A percentile compares a stretch with the other conserved stretches of the same genome.
These are phyloP conservation scores for Leucaena leucocephala DNA, from an alignment of 306 rosid genomes.

Conservation along the genomic window DNA sequence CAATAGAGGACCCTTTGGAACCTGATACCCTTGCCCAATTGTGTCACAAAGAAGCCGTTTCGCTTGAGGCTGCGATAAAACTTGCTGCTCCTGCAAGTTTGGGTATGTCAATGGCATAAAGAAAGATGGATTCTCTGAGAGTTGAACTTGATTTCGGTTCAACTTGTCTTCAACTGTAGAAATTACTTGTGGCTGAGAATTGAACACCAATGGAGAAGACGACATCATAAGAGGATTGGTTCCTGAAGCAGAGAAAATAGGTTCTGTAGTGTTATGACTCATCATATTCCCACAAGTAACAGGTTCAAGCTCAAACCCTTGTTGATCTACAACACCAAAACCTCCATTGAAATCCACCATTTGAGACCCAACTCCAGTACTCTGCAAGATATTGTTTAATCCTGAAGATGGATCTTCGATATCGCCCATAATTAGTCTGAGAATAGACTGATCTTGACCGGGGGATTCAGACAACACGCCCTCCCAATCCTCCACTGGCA, in stretches of 20 bases:
- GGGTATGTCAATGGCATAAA: conserved; percentile 72
- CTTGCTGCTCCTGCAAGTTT: conserved; percentile 67
- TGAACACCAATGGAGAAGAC: conserved; percentile 50
- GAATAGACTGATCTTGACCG: conserved; percentile 80
- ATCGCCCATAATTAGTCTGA: conserved; percentile 85
- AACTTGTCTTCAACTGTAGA: conserved; percentile 67
- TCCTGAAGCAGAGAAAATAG: conserved; percentile 44
- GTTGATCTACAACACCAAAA: conserved; percentile 70
- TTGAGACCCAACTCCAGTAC: conserved; percentile 40
- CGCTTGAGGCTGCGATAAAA: conserved; percentile 56
- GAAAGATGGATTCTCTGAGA: conserved; percentile 61
- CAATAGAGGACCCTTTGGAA: conserved; percentile 47
- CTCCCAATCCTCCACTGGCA: conserved; percentile 91
- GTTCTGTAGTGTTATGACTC: conserved; percentile 36
- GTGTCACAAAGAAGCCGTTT: conserved; percentile 62
- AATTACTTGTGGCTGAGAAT: conserved; percentile 52
- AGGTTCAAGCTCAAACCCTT: conserved; percentile 57
- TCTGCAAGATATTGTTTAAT: conserved; percentile 73
- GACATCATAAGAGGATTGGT: conserved; percentile 46
- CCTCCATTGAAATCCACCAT: conserved; percentile 60
- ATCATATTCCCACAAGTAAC: conserved; percentile 42
- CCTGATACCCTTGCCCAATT: conserved; percentile 50
- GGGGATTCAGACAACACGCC: conserved; percentile 66
- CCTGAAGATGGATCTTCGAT: conserved; percentile 88
- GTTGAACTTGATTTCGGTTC: conserved; percentile 69